Percentiles rank a stretch among this genome's conserved stretches.
Conservation (phyloP, 179 eudicot genomes). For the Spinacia oleracea region DNA sequence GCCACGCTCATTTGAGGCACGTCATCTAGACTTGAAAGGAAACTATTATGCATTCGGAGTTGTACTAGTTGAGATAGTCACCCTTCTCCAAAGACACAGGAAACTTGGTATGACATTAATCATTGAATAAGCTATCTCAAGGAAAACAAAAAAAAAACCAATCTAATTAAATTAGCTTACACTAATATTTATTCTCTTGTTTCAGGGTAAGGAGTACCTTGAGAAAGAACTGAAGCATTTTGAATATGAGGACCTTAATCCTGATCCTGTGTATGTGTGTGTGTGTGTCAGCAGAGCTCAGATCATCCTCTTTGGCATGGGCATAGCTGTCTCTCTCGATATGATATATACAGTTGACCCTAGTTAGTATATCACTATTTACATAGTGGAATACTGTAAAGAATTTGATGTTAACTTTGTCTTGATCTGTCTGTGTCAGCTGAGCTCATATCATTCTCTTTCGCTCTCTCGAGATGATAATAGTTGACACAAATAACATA, state of each 20-base stretch:
- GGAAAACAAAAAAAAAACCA: background rate
- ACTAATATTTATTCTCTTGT: background rate
- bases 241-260: constrained; percentile 58
- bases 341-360: too few relatives aligned
- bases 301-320: too few relatives aligned
- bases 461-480: too few relatives aligned
- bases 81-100: constrained; percentile 72
- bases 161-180: too few relatives aligned
- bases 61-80: constrained; percentile 78
- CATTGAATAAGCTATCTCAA: too few relatives aligned
- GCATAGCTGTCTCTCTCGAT: too few relatives aligned
- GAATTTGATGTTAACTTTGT: constrained; percentile 57
- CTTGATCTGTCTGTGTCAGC: constrained; percentile 70
- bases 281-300: too few relatives aligned
- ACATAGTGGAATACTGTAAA: constrained; percentile 43
- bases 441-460: constrained; percentile 68
- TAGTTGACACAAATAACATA: too few relatives aligned
- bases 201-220: constrained; percentile 81
- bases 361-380: too few relatives aligned
- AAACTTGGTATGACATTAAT: too few relatives aligned
- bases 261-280: too few relatives aligned
- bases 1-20: constrained; percentile 64
- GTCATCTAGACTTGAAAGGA: constrained; percentile 75
- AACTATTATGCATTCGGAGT: constrained; percentile 77
- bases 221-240: constrained; percentile 76